These are phyloP conservation scores for Acorus gramineus DNA, from an alignment of 106 monocot genomes.

Conservation along the genomic window DNA sequence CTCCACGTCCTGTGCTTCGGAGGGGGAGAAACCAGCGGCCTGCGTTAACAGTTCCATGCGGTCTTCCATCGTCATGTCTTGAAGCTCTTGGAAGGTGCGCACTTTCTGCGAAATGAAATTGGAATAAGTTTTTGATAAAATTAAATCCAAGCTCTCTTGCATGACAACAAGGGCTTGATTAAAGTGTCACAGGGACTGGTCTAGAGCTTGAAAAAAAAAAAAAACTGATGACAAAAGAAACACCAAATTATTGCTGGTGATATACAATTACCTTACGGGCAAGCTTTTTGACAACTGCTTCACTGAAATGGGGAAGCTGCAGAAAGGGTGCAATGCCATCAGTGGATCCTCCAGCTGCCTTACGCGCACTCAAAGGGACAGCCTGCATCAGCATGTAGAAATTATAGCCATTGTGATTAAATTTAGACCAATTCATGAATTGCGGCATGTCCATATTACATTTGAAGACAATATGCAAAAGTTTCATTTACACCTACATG, in stretches of 20 bases:
- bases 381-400: conserved; percentile 35
- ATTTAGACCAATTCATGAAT: no score
- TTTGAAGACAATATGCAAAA: no score
- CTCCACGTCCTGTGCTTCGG: conserved; percentile 51
- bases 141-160: neutral
- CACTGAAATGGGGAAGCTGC: conserved; percentile 92
- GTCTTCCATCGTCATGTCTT: conserved; percentile 50
- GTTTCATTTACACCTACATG: no score
- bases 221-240: no score
- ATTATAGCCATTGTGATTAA: neutral
- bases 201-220: no score
- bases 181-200: no score
- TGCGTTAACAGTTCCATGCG: conserved; percentile 61
- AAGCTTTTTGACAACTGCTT: conserved; percentile 70
- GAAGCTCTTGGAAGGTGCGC: conserved; percentile 66
- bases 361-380: conserved; percentile 83
- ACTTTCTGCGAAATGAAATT: conserved; percentile 47
- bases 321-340: conserved; percentile 85
- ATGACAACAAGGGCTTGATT: no score
- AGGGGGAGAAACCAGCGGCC: conserved; percentile 48
- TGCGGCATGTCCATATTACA: no score
- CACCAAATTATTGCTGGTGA: neutral
- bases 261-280: conserved; percentile 47
- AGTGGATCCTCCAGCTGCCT: conserved; percentile 58
- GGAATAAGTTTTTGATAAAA: neutral